Percentiles rank a stretch among this genome's conserved stretches.
These are phyloP conservation scores for Apiospora malaysiana DNA, from an alignment of 2,329 filamentous ascomycete species.

Conservation along the genomic window DNA sequence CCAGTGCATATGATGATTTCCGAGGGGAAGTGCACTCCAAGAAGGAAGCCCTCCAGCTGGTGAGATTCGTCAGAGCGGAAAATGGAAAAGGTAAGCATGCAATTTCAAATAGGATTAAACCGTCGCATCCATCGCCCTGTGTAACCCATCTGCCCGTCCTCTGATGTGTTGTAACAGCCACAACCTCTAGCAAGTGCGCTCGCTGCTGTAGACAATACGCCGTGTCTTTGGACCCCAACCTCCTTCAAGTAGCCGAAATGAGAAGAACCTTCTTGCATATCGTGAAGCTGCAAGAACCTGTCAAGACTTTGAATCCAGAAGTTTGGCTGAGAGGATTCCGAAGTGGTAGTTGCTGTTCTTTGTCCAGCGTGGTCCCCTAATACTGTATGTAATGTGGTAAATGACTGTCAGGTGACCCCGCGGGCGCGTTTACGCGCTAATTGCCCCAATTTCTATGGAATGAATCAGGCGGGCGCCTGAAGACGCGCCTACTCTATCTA, in stretches of 20 bases:
- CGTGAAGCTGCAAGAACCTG: neutral
- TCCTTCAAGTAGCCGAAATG: neutral
- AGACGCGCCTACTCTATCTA: neutral
- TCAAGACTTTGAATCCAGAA: neutral
- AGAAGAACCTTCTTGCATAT: neutral
- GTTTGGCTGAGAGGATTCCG: neutral
- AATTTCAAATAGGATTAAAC: neutral
- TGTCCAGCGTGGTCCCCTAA: neutral
- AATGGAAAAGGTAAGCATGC: neutral
- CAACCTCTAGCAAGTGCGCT: neutral
- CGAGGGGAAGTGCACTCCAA: neutral
- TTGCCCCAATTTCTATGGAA: neutral
- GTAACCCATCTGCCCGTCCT: neutral
- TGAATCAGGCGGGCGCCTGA: neutral
- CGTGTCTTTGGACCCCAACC: neutral
- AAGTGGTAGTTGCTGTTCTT: neutral
- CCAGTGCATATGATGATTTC: neutral
- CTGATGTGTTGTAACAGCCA: neutral
- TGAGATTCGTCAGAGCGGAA: neutral
- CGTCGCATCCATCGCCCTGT: neutral
- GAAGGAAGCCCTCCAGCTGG: no score
- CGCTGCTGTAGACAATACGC: neutral
- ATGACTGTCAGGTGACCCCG: slow-evolving; percentile 8
- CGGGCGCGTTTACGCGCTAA: slow-evolving; percentile 14
- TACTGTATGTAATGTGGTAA: neutral